These are phyloP conservation scores for Scedosporium aurantiacum DNA, from an alignment of 2,329 filamentous ascomycete genomes.

Conservation along the genomic window DNA sequence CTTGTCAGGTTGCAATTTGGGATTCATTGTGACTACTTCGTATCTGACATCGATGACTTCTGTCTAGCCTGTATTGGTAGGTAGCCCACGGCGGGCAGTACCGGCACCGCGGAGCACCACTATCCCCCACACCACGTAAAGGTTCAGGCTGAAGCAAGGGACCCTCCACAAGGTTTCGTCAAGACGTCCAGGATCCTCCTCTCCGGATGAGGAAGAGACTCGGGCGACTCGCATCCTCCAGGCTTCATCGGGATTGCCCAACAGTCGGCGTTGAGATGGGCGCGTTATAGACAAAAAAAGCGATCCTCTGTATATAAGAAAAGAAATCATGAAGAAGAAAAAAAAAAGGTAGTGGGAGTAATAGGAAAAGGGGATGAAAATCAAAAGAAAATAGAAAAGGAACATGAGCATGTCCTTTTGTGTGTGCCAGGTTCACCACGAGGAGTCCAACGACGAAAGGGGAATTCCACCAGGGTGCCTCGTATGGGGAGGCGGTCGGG, in stretches of 20 bases:
- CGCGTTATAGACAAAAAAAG: slow-evolving; percentile 12
- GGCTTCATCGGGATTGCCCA: slow-evolving; percentile 18
- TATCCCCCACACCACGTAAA: slow-evolving; percentile 16
- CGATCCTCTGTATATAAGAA: not conserved
- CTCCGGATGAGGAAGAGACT: not conserved
- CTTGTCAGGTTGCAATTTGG: too few species aligned
- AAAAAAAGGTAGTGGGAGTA: slow-evolving; percentile 2
- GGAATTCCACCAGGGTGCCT: not conserved
- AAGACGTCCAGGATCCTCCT: slow-evolving; percentile 4
- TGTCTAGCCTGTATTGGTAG: not conserved
- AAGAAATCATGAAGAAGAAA: slow-evolving; percentile 1
- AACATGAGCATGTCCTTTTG: not conserved
- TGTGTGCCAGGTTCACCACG: not conserved
- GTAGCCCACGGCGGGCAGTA: not conserved
- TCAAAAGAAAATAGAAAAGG: not conserved
- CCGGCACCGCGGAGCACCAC: not conserved
- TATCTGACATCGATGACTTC: too few species aligned
- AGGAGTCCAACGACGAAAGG: not conserved
- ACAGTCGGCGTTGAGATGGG: slow-evolving; percentile 25
- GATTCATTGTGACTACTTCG: not conserved
- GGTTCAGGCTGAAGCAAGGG: slow-evolving; percentile 15
- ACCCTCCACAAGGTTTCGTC: slow-evolving; percentile 12
- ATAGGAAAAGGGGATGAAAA: not conserved
- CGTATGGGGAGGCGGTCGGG: not conserved
- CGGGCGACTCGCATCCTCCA: slow-evolving; percentile 5